Percentiles rank a stretch among this genome's conserved stretches.
Evolutionary conservation across 2,329 filamentous ascomycete species (phyloP).

Genomic region (Lachnellula hyalina): DNA sequence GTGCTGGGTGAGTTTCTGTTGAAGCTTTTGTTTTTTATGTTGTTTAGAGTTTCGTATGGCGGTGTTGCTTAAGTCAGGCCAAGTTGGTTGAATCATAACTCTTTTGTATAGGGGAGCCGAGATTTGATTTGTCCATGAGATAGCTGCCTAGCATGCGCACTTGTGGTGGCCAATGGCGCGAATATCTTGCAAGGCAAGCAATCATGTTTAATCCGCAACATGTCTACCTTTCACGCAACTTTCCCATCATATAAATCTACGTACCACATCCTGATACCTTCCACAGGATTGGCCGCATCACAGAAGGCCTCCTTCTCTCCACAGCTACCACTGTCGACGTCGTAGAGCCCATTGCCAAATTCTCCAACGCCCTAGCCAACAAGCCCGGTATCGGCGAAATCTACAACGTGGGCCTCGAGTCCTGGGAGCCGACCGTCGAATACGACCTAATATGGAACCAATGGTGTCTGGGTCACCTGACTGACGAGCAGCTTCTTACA

Average conservation of each 20-base stretch:
- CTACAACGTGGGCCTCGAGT: conserved; percentile 68
- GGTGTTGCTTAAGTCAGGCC: background rate
- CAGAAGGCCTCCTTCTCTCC: conserved; percentile 66
- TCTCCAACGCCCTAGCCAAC: conserved; percentile 58
- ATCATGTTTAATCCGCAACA: background rate
- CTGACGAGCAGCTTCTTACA: conserved; percentile 62
- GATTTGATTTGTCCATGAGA: background rate
- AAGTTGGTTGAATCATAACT: no score
- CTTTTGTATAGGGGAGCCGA: no score
- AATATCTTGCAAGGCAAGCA: background rate
- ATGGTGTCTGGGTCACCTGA: conserved; percentile 84
- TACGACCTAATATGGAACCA: conserved; percentile 89
- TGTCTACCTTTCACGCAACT: background rate
- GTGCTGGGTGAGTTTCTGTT: conserved; percentile 32
- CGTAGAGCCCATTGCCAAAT: conserved; percentile 79
- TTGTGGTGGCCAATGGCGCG: background rate
- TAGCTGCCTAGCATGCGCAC: background rate
- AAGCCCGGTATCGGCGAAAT: conserved; percentile 57
- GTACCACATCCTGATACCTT: background rate
- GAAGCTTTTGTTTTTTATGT: background rate
- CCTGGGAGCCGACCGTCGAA: conserved; percentile 51
- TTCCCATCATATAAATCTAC: background rate
- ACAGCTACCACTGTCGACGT: conserved; percentile 71
- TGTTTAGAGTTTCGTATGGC: background rate
- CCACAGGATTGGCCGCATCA: conserved; percentile 73